Evolutionary conservation across 768 basidiomycete species (phyloP).

Genomic region (Mycena crocata): DNA sequence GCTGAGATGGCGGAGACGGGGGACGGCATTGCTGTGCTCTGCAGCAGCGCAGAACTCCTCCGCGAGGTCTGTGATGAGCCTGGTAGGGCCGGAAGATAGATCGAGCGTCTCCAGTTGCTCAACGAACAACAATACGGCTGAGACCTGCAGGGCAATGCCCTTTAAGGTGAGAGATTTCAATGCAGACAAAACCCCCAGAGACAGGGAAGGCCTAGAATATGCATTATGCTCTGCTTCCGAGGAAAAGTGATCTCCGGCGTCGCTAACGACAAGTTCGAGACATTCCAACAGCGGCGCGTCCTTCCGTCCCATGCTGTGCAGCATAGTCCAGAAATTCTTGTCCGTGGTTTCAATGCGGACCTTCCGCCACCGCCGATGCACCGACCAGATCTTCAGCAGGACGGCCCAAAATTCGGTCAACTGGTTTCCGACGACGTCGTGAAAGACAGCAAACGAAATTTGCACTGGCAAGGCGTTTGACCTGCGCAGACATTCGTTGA

Average conservation of each 20-base stretch:
- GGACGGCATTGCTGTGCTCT: background rate
- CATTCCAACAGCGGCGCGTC: background rate
- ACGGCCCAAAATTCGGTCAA: conserved; percentile 2
- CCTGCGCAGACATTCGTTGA: conserved; percentile 9
- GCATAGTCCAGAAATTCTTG: conserved; percentile 7
- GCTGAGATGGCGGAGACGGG: conserved; percentile 19
- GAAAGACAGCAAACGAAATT: conserved; percentile 2
- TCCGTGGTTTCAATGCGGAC: conserved; percentile 10
- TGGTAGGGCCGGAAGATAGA: background rate
- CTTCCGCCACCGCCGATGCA: conserved; percentile 4
- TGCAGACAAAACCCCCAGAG: background rate
- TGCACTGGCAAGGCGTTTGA: conserved; percentile 8
- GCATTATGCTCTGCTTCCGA: no score
- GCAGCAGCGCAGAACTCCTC: background rate
- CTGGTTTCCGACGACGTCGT: background rate
- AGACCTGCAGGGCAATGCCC: background rate
- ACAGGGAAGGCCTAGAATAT: background rate
- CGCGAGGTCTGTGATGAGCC: conserved; percentile 6
- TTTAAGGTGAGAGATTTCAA: conserved; percentile 3
- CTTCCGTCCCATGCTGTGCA: conserved; percentile 6
- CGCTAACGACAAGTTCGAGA: conserved; percentile 1
- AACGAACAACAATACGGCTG: background rate
- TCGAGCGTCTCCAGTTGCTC: conserved; percentile 7
- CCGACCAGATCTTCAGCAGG: conserved; percentile 11
- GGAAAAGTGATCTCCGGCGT: no score